These are phyloP conservation scores for Tillandsia leiboldiana DNA, from an alignment of 176 grass and related monocot species.

Conservation along the genomic window DNA sequence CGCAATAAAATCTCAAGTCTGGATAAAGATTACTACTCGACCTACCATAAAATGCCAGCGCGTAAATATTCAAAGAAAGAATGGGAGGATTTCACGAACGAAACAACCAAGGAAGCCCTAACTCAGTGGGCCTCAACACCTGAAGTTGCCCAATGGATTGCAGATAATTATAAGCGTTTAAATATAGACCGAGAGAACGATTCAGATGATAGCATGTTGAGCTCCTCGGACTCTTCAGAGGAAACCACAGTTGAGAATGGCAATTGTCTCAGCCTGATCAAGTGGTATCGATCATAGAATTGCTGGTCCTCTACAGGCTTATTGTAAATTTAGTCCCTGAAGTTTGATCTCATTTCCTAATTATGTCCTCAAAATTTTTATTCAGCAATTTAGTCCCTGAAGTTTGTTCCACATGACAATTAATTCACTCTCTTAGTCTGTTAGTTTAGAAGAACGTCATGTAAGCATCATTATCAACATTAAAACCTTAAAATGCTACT, in stretches of 20 bases:
- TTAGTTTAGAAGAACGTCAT: no score
- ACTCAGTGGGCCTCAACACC: constrained; percentile 45
- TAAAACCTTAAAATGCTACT: no score
- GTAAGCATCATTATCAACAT: no score
- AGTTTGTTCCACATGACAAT: no score
- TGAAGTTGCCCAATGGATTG: constrained; percentile 68
- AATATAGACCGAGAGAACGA: constrained; percentile 37
- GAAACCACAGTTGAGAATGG: constrained; percentile 37
- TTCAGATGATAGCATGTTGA: constrained; percentile 35
- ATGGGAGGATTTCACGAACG: constrained; percentile 68
- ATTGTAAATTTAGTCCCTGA: no score
- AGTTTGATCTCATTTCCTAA: no score
- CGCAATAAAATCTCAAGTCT: constrained; percentile 12
- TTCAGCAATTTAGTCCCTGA: no score
- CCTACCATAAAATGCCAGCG: constrained; percentile 53
- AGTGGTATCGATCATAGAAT: constrained; percentile 28
- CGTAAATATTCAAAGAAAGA: constrained; percentile 63
- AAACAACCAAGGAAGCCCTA: constrained; percentile 52
- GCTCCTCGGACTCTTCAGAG: constrained; percentile 64
- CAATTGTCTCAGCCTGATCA: constrained; percentile 34
- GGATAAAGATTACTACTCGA: constrained; percentile 69
- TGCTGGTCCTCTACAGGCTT: no score
- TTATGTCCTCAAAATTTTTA: no score
- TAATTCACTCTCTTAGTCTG: no score
- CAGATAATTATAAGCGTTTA: constrained; percentile 59